Percentiles rank a stretch among this genome's conserved stretches.
Evolutionary conservation across 2,329 filamentous ascomycete genomes (phyloP).

Genomic region (Septoria petroselini): DNA sequence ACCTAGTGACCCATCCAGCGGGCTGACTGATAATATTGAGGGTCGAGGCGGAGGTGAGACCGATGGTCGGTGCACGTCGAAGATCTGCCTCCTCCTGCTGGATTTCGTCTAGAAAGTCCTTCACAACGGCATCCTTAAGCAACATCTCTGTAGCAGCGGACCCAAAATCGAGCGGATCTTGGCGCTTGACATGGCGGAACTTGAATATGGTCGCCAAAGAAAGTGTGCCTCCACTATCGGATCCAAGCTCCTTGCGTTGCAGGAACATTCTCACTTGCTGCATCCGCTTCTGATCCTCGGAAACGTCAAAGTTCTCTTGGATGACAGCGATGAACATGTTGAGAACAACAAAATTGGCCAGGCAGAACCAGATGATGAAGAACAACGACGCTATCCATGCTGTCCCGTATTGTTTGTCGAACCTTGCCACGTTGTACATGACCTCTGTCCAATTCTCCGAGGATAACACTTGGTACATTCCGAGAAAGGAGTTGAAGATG

Average conservation of each 20-base stretch:
- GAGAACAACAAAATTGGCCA: conserved; percentile 90
- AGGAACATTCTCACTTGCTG: conserved; percentile 95
- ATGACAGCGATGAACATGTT: conserved; percentile 99
- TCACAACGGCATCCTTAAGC: conserved; percentile 90
- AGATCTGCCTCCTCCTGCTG: conserved; percentile 26
- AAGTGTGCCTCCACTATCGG: conserved; percentile 64
- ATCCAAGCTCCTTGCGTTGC: conserved; percentile 80
- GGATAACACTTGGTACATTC: conserved; percentile 95
- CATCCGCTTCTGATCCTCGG: conserved; percentile 93
- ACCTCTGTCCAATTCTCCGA: conserved; percentile 94
- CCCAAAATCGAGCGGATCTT: conserved; percentile 87
- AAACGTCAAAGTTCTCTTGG: conserved; percentile 98
- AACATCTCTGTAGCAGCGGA: conserved; percentile 93
- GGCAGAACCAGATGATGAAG: conserved; percentile 90
- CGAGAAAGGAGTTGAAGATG: conserved; percentile 93
- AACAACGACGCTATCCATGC: conserved; percentile 91
- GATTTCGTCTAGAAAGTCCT: conserved; percentile 84
- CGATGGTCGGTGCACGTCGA: conserved; percentile 21
- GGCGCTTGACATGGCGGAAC: conserved; percentile 60
- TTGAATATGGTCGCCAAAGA: conserved; percentile 65
- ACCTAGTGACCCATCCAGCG: conserved; percentile 25
- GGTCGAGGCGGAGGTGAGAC: conserved; percentile 17
- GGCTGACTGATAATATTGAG: conserved; percentile 22
- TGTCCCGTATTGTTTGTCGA: conserved; percentile 63
- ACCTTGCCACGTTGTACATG: conserved; percentile 75